These are phyloP conservation scores for Microstroma glucosiphilum DNA, from an alignment of 1,284 basidiomycete species.

Conservation along the genomic window DNA sequence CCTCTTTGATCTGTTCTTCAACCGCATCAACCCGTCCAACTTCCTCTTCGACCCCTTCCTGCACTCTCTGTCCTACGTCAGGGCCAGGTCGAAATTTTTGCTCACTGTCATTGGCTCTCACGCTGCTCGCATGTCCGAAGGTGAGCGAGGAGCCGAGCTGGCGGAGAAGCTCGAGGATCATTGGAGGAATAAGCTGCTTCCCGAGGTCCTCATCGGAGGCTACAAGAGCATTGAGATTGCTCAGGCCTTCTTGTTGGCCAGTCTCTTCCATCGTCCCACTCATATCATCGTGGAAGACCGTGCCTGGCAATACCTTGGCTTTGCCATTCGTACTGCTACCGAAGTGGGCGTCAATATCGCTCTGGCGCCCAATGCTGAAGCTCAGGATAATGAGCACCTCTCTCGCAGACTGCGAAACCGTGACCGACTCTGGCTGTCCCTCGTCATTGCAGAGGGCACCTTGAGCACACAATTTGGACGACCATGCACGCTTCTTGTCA, in stretches of 20 bases:
- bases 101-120: conserved; percentile 35
- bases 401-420: conserved; percentile 33
- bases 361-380: conserved; percentile 20
- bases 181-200: conserved; percentile 36
- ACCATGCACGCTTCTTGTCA: conserved; percentile 36
- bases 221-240: conserved; percentile 43
- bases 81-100: conserved; percentile 35
- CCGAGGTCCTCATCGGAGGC: conserved; percentile 31
- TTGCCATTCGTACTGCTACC: conserved; percentile 40
- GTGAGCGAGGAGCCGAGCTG: conserved; percentile 29
- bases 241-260: conserved; percentile 37
- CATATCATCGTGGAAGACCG: conserved; percentile 38
- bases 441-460: conserved; percentile 39
- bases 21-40: conserved; percentile 38
- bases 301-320: conserved; percentile 42
- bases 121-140: conserved; percentile 34
- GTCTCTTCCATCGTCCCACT: conserved; percentile 36
- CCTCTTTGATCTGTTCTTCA: conserved; percentile 41
- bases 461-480: conserved; percentile 38
- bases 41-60: conserved; percentile 40
- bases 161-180: conserved; percentile 30
- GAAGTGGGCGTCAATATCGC: conserved; percentile 39
- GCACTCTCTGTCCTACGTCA: conserved; percentile 33
- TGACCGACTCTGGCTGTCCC: conserved; percentile 33
- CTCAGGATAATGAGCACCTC: conserved; percentile 29